Conservation (phyloP, 2,329 filamentous ascomycete species). For the Colletotrichum tabaci region DNA sequence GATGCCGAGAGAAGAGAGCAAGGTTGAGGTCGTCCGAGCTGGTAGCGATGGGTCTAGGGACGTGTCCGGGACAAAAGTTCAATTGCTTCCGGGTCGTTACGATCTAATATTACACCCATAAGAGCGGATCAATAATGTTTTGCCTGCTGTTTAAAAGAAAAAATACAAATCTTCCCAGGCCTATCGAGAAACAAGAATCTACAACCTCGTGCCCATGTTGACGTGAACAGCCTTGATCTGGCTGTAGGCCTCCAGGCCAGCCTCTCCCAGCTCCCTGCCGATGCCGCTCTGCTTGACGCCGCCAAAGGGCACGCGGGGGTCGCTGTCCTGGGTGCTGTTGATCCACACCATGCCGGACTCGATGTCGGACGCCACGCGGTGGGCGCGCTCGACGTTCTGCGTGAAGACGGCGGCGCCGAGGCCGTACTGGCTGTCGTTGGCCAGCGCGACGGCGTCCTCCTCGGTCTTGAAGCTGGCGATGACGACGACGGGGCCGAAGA, state of each 20-base stretch:
- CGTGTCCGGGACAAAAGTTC: conserved; percentile 35
- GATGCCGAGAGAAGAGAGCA: conserved; percentile 41
- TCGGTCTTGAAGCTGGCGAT: conserved; percentile 60
- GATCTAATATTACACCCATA: conserved; percentile 25
- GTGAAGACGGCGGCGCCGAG: conserved; percentile 75
- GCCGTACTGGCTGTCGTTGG: conserved; percentile 71
- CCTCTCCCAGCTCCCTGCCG: conserved; percentile 62
- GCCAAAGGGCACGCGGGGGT: conserved; percentile 61
- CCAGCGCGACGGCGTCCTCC: conserved; percentile 58
- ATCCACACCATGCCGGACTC: conserved; percentile 73
- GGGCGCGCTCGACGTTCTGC: conserved; percentile 66
- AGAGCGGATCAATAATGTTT: not conserved
- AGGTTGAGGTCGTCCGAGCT: conserved; percentile 39
- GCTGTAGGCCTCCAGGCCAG: conserved; percentile 60
- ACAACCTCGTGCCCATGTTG: conserved; percentile 51
- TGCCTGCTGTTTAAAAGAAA: too few relatives aligned
- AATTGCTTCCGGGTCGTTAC: conserved; percentile 44
- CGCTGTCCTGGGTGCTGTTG: conserved; percentile 63
- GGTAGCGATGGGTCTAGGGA: conserved; percentile 6
- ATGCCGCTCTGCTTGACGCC: conserved; percentile 66
- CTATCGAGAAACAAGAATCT: not conserved
- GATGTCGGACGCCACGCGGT: conserved; percentile 67
- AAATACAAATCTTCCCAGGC: too few relatives aligned
- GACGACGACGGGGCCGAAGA: conserved; percentile 62
- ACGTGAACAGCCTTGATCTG: conserved; percentile 63